These are phyloP conservation scores for Trichocomaceae sp. DNA, from an alignment of 2,329 filamentous ascomycete species.

Conservation along the genomic window DNA sequence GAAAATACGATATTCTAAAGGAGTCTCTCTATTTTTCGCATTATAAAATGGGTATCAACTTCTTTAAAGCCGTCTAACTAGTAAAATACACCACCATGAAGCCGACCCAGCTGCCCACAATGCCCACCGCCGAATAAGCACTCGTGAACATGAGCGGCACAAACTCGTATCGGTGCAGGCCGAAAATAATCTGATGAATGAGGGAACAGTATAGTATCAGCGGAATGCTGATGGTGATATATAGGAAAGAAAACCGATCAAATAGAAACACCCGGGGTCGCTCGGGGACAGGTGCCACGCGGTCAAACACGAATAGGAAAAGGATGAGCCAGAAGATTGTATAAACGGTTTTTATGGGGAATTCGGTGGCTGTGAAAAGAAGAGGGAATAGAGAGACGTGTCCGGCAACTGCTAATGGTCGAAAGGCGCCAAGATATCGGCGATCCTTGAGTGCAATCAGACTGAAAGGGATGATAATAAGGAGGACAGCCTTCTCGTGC, in stretches of 20 bases:
- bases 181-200: constrained; percentile 76
- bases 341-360: constrained; percentile 88
- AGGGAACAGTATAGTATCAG: constrained; percentile 83
- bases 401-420: constrained; percentile 83
- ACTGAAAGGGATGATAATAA: constrained; percentile 92
- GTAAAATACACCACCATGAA: constrained; percentile 88
- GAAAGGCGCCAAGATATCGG: constrained; percentile 83
- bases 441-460: constrained; percentile 85
- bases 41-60: background rate
- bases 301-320: constrained; percentile 81
- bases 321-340: constrained; percentile 85
- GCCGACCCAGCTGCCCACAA: constrained; percentile 90
- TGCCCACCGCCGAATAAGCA: constrained; percentile 88
- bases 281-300: constrained; percentile 73
- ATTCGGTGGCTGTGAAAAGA: constrained; percentile 85
- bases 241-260: constrained; percentile 82
- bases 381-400: constrained; percentile 94
- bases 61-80: constrained; percentile 18
- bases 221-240: constrained; percentile 83
- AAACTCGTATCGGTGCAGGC: constrained; percentile 68
- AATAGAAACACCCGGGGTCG: constrained; percentile 79
- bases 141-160: constrained; percentile 95
- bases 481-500: constrained; percentile 91
- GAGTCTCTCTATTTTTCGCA: background rate
- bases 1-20: background rate